Evolutionary conservation across 805 yeast genomes (phyloP), one percentile per base, ranked within the genome.

Genomic region (Diddensiella caesifluorescens): DNA sequence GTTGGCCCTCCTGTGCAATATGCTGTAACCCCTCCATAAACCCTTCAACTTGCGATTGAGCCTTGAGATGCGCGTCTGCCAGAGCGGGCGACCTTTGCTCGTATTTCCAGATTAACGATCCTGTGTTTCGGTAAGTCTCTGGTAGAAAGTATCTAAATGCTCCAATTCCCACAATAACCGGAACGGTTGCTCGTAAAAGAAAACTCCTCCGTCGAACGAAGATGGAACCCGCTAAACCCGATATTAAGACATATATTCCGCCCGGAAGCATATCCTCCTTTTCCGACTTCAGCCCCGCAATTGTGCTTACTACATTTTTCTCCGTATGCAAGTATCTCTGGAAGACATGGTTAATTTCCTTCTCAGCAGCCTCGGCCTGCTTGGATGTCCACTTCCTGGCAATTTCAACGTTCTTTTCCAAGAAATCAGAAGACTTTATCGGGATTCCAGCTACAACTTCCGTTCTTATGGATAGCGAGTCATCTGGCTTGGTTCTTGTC

Each of bases 101-200:
- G 47, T 75, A 67, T 41, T 66, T 63, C 77, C 85, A 79, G 2
- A 73, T 63, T 53, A 79, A 75, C 4, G 64, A 60, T 10, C 73
- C 63, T 5, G 85, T 75, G 59, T 82, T 84, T 31, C 56, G 54
- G 53, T 75, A 84, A 0, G 95, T 87, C 38, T 70, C 63, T 13
- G 95, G 95, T 53, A 85, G 70, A 52, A 83, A 79, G 59, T 74
- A 70, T 46, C 68, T 74, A 64, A 87, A 84, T 0, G 90, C 77
- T 4, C 66, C 72, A 22, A 73, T 47, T 10, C 89, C 92, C 40
- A 81, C 70, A 0, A 67, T 63, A 2, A 79, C 42, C 1, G 95
- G 95, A 12, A 74, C 64, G 0, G 73, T 47, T 2, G 71, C 67
- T 53, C 79, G 76, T 9, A 82, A 55, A 2, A 79, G 39, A 18